These are phyloP conservation scores for Talaromyces pinophilus DNA, from an alignment of 2,329 filamentous ascomycete genomes.

Conservation along the genomic window DNA sequence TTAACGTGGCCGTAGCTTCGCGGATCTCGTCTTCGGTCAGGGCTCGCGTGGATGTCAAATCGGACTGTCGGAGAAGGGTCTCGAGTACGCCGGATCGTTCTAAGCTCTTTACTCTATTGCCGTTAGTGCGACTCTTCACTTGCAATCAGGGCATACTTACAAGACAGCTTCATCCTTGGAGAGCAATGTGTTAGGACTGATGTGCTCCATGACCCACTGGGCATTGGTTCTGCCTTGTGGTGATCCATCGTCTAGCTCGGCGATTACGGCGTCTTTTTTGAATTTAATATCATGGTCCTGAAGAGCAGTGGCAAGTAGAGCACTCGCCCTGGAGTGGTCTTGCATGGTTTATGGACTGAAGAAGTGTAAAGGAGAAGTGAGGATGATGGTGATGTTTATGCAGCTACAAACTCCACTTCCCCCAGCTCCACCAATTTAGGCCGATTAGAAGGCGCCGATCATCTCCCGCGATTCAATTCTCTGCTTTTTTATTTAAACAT, in stretches of 20 bases:
- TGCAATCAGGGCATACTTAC: constrained; percentile 28
- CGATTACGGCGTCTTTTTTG: constrained; percentile 33
- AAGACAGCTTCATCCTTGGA: constrained; percentile 43
- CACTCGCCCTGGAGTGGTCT: constrained; percentile 20
- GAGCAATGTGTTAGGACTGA: constrained; percentile 38
- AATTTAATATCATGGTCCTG: constrained; percentile 35
- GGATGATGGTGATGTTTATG: no score
- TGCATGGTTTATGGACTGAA: constrained; percentile 21
- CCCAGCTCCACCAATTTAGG: no score
- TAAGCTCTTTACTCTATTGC: constrained; percentile 31
- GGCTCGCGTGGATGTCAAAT: constrained; percentile 37
- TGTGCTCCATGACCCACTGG: constrained; percentile 38
- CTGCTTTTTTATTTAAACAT: no score
- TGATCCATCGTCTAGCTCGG: constrained; percentile 30
- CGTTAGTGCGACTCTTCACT: not conserved
- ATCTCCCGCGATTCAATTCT: no score
- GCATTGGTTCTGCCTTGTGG: constrained; percentile 25
- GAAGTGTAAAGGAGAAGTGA: not conserved
- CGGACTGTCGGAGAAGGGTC: constrained; percentile 31
- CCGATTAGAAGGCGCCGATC: no score
- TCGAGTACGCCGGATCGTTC: constrained; percentile 35
- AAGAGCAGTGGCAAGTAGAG: constrained; percentile 31
- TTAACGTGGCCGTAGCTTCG: constrained; percentile 38
- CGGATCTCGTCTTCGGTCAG: constrained; percentile 43
- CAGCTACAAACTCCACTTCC: no score